These are phyloP conservation scores for Groenewaldozyma sp. DNA, from an alignment of 1,139 yeast species.

Conservation along the genomic window DNA sequence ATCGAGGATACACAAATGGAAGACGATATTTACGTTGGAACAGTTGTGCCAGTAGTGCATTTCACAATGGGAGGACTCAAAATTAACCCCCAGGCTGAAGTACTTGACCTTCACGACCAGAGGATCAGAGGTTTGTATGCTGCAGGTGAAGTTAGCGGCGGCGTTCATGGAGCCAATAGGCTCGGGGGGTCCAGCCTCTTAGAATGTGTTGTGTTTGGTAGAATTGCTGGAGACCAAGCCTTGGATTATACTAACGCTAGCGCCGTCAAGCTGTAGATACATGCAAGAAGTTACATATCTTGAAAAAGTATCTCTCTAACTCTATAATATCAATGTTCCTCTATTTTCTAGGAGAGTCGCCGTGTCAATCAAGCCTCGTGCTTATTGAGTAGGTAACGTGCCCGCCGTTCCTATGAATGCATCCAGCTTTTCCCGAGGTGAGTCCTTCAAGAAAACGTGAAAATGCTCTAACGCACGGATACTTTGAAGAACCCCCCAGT, in stretches of 20 bases:
- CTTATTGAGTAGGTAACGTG: background rate
- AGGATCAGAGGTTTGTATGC: slow-evolving; percentile 59
- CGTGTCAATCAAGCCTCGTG: too few species aligned
- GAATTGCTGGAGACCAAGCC: slow-evolving; percentile 44
- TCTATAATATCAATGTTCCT: too few species aligned
- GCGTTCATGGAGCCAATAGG: slow-evolving; percentile 71
- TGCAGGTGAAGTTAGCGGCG: slow-evolving; percentile 77
- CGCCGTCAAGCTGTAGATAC: too few species aligned
- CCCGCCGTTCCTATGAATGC: slow-evolving; percentile 19
- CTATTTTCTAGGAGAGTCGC: too few species aligned
- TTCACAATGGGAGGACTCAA: slow-evolving; percentile 84
- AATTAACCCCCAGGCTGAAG: slow-evolving; percentile 51
- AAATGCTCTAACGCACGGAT: slow-evolving; percentile 33
- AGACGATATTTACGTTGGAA: slow-evolving; percentile 39
- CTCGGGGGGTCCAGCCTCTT: slow-evolving; percentile 69
- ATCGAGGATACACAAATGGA: slow-evolving; percentile 19
- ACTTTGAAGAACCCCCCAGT: slow-evolving; percentile 33
- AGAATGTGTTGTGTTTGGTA: slow-evolving; percentile 77
- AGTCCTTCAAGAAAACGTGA: slow-evolving; percentile 29
- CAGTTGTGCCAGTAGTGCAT: slow-evolving; percentile 67
- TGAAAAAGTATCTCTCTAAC: too few species aligned
- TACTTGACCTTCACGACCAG: slow-evolving; percentile 35
- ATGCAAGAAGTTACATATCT: too few species aligned
- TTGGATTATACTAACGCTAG: too few species aligned
- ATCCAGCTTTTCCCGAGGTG: slow-evolving; percentile 17